Evolutionary conservation across 805 yeast species (phyloP), one percentile per base, ranked within the genome.

Genomic region (Suhomyces kilbournensis): DNA sequence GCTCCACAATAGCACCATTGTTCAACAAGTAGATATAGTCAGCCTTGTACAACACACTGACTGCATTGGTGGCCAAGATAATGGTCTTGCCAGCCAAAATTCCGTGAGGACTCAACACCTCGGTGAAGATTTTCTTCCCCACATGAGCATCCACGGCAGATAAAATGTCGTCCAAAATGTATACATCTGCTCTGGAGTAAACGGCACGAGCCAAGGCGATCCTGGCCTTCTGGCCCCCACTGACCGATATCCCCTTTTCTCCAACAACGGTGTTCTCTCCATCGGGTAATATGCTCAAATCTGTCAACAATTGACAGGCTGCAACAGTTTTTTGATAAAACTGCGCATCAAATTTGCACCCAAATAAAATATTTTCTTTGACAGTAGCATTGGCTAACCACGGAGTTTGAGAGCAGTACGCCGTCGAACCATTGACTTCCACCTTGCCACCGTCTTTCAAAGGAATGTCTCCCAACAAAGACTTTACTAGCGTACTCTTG

Each of bases 111-210:
- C 66, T 53, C 48, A 70, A 59, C 14, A 84, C 86, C 38, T 75
- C 60, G 5, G 79, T 71, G 56, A 81, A 76, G 49, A 83, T 78
- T 49, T 76, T 78, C 54, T 73, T 78, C 44, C 86, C 83, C 47
- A 85, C 91, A 62, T 85, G 85, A 2, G 88, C 83, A 69, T 85
- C 91, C 17, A 85, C 91, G 2, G 90, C 90, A 57, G 86, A 79
- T 52, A 85, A 69, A 23, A 85, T 75, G 62, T 85, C 91, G 68
- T 85, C 91, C 50, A 85, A 58, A 39, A 85, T 62, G 53, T 80
- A 79, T 6, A 84, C 71, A 65, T 84, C 88, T 2, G 80, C 75
- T 50, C 83, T 69, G 0, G 88, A 69, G 61, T 85, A 85, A 4
- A 85, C 85, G 0, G 90, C 88, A 60, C 91, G 77, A 0, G 90